These are phyloP conservation scores for Aquilaria yunnanensis DNA, from an alignment of 345 rosid genomes.

Conservation along the genomic window DNA sequence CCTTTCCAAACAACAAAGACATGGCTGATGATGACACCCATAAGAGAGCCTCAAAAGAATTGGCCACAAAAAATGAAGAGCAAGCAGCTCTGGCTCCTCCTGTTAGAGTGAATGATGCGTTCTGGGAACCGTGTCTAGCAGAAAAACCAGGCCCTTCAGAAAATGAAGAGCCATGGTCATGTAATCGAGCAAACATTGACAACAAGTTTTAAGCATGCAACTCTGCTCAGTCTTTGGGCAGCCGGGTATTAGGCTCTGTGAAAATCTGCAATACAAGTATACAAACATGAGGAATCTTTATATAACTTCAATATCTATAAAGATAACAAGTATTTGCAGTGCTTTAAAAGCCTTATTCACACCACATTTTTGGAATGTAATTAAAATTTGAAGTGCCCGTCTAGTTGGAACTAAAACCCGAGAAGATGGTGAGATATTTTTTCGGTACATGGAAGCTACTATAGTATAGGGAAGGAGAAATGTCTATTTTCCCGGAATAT, in stretches of 20 bases:
- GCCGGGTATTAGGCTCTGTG: conserved; percentile 11
- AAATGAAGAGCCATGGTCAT: conserved; percentile 81
- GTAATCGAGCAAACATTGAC: conserved; percentile 49
- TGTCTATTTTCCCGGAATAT: no score
- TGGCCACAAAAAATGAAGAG: conserved; percentile 36
- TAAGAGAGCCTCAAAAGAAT: conserved; percentile 29
- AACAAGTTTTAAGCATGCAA: conserved; percentile 42
- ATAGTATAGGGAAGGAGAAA: no score
- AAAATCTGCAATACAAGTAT: no score
- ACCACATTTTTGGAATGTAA: no score
- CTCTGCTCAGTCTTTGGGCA: conserved; percentile 63
- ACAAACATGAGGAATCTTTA: no score
- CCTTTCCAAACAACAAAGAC: conserved; percentile 20
- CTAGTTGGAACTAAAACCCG: no score
- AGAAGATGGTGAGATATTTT: no score
- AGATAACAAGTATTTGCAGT: no score
- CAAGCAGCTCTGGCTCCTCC: conserved; percentile 50
- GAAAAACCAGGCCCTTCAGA: conserved; percentile 89
- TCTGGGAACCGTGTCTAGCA: conserved; percentile 95
- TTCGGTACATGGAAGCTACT: no score
- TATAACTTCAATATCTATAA: no score
- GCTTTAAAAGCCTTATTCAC: no score
- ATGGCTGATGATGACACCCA: conserved; percentile 13
- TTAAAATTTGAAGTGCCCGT: no score
- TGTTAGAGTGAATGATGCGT: conserved; percentile 69